Conservation (phyloP, 768 basidiomycete genomes). For the Lentinus tigrinus region DNA sequence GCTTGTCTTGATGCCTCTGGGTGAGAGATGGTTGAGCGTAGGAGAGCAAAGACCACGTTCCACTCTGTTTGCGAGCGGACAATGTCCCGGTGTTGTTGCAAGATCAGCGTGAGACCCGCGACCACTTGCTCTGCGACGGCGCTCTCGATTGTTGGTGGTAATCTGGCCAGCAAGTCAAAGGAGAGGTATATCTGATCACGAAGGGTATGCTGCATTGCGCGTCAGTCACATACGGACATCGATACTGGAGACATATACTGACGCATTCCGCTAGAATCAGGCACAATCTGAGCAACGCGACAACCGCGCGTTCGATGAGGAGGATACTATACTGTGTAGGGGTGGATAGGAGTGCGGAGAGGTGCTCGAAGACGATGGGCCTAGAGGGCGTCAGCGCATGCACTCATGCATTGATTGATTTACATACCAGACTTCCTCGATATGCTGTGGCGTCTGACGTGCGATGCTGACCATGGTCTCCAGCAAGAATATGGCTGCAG, state of each 20-base stretch:
- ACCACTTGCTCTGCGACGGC: constrained; percentile 91
- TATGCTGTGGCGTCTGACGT: constrained; percentile 69
- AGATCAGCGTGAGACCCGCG: constrained; percentile 74
- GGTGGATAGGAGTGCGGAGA: constrained; percentile 75
- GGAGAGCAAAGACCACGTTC: constrained; percentile 86
- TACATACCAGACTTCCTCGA: constrained; percentile 86
- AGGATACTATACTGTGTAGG: constrained; percentile 84
- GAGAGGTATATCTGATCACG: constrained; percentile 95
- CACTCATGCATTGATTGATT: background rate
- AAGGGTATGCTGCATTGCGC: constrained; percentile 58
- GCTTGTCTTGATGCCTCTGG: constrained; percentile 85
- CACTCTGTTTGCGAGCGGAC: constrained; percentile 94
- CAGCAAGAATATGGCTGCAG: constrained; percentile 89
- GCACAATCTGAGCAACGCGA: constrained; percentile 83
- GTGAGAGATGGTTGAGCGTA: constrained; percentile 82
- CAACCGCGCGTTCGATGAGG: constrained; percentile 91
- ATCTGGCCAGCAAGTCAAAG: constrained; percentile 81
- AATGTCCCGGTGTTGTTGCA: constrained; percentile 73
- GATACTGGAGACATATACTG: constrained; percentile 25
- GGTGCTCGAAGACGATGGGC: constrained; percentile 93
- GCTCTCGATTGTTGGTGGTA: constrained; percentile 73
- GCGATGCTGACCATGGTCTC: constrained; percentile 94
- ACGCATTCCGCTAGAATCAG: constrained; percentile 80
- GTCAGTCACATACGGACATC: background rate
- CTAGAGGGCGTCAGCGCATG: constrained; percentile 36